These are phyloP conservation scores for Penicillium ucsense DNA, from an alignment of 495 filamentous ascomycete genomes.

Conservation along the genomic window DNA sequence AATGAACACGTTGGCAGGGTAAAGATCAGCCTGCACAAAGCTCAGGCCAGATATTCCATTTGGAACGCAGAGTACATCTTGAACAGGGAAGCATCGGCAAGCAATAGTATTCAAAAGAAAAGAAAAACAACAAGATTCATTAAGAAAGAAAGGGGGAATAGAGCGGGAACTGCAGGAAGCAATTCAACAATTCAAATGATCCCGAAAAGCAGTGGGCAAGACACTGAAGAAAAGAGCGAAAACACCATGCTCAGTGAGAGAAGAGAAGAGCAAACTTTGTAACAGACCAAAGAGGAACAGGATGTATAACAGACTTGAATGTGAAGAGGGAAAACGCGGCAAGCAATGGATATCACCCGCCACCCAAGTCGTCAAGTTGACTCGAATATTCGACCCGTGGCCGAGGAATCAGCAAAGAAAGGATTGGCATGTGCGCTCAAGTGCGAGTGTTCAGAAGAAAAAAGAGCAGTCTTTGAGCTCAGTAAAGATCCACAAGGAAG, in stretches of 20 bases:
- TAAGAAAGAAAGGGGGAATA: conserved; percentile 6
- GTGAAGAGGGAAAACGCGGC: conserved; percentile 1
- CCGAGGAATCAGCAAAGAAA: not conserved
- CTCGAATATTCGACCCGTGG: not conserved
- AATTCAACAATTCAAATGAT: not conserved
- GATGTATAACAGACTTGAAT: not conserved
- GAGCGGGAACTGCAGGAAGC: not conserved
- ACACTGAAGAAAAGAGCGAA: conserved; percentile 1
- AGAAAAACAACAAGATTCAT: not conserved
- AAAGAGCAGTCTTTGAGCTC: not conserved
- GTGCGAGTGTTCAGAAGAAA: conserved; percentile 3
- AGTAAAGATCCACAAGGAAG: not conserved
- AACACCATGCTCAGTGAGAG: not conserved
- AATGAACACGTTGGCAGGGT: too few relatives aligned
- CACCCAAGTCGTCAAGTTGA: conserved; percentile 5
- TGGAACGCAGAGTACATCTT: conserved; percentile 11
- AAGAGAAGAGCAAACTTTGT: not conserved
- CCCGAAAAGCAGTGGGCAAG: not conserved
- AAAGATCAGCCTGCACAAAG: not conserved
- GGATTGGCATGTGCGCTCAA: conserved; percentile 6
- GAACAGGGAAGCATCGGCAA: conserved; percentile 8
- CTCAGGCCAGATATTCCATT: conserved; percentile 13
- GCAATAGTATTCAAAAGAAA: not conserved
- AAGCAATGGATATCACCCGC: not conserved
- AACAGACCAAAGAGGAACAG: not conserved